Conservation (phyloP, 768 basidiomycete genomes). For the Boletus sensibilis region DNA sequence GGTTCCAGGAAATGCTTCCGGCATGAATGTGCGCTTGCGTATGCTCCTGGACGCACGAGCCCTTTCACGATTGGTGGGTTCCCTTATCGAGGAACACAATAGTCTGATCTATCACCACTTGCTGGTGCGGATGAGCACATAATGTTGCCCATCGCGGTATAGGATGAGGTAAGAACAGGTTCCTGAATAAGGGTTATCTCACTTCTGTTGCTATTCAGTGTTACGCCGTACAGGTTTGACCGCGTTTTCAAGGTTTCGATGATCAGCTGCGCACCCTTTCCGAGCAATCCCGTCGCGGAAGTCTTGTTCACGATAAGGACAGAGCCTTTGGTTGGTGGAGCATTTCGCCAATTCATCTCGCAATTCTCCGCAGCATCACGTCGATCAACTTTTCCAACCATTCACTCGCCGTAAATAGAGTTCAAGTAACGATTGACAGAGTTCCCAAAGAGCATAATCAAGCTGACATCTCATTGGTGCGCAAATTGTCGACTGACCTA, state of each 20-base stretch:
- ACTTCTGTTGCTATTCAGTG: not conserved
- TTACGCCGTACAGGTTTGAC: not conserved
- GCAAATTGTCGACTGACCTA: not conserved
- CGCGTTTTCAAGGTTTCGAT: not conserved
- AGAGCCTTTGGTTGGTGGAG: slow-evolving; percentile 10
- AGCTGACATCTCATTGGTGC: slow-evolving; percentile 7
- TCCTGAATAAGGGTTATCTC: no score
- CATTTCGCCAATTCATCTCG: slow-evolving; percentile 4
- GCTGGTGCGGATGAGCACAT: not conserved
- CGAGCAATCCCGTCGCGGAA: not conserved
- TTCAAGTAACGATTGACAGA: not conserved
- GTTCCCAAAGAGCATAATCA: slow-evolving; percentile 13
- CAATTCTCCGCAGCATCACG: slow-evolving; percentile 17
- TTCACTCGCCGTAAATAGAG: slow-evolving; percentile 1
- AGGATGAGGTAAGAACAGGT: no score
- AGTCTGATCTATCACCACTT: slow-evolving; percentile 1
- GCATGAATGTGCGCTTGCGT: slow-evolving; percentile 12
- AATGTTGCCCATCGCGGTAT: not conserved
- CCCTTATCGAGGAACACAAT: slow-evolving; percentile 6
- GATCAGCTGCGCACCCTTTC: not conserved
- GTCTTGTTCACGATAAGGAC: slow-evolving; percentile 23
- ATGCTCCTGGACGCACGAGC: slow-evolving; percentile 8
- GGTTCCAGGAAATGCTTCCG: slow-evolving; percentile 10
- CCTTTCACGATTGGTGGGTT: slow-evolving; percentile 28
- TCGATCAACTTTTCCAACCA: slow-evolving; percentile 5